Evolutionary conservation across 257 asterid genomes (phyloP).

Genomic region (Solanum piurae): DNA sequence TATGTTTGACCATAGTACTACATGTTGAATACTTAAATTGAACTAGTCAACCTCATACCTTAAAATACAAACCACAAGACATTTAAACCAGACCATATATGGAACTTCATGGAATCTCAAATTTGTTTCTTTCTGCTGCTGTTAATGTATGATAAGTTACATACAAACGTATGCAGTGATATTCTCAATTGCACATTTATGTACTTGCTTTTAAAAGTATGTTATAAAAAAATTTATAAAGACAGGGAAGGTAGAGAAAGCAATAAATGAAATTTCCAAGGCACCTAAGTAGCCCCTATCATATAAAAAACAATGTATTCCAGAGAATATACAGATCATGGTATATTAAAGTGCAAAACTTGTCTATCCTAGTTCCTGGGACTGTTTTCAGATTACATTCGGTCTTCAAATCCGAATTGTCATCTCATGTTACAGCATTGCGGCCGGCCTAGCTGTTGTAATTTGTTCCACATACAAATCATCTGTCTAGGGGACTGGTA

Average conservation of each 20-base stretch:
- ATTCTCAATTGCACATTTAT: not conserved
- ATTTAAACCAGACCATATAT: not conserved
- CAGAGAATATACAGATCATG: not conserved
- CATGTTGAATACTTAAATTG: not conserved
- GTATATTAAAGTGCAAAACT: not conserved
- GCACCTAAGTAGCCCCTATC: not conserved
- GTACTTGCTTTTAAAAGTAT: not conserved
- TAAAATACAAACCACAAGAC: not conserved
- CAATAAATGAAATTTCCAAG: not conserved
- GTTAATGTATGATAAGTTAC: not conserved
- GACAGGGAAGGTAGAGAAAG: not conserved
- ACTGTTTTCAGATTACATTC: not conserved
- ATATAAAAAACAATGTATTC: not conserved
- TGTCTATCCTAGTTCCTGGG: not conserved
- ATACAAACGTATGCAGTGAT: not conserved
- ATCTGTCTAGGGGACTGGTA: slow-evolving; percentile 25
- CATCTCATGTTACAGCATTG: slow-evolving; percentile 24
- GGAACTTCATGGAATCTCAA: not conserved
- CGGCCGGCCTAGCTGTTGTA: slow-evolving; percentile 12
- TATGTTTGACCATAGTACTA: not conserved
- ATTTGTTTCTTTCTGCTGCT: not conserved
- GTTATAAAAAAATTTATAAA: not conserved
- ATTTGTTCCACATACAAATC: slow-evolving; percentile 20
- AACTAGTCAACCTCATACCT: not conserved
- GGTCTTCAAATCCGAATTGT: not conserved